These are phyloP conservation scores for Suillus luteus DNA, from an alignment of 768 basidiomycete species.

Conservation along the genomic window DNA sequence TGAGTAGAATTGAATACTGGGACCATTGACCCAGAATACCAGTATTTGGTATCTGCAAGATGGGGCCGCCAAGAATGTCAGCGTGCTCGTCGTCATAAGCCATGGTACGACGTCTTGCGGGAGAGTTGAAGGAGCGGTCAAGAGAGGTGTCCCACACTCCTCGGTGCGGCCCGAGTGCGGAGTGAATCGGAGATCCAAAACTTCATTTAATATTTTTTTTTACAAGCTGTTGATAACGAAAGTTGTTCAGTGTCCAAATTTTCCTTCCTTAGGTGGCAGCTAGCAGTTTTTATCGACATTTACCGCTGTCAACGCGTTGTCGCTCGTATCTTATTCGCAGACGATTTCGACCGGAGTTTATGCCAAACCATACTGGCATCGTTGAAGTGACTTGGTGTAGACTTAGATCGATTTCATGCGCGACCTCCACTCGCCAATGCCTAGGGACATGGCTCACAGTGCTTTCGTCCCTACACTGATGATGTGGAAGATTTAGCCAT, in stretches of 20 bases:
- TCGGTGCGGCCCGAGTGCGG: constrained; percentile 21
- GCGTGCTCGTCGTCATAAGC: constrained; percentile 55
- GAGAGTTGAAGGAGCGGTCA: constrained; percentile 25
- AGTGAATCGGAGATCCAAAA: constrained; percentile 20
- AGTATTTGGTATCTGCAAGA: constrained; percentile 39
- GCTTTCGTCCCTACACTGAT: constrained; percentile 82
- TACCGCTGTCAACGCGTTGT: not conserved
- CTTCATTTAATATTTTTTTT: constrained; percentile 7
- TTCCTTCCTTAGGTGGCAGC: not conserved
- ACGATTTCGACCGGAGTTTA: not conserved
- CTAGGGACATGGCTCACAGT: constrained; percentile 72
- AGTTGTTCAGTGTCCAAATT: not conserved
- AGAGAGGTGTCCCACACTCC: constrained; percentile 19
- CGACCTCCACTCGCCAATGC: constrained; percentile 63
- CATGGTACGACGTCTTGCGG: constrained; percentile 43
- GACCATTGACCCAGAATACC: constrained; percentile 35
- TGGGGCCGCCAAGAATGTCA: constrained; percentile 70
- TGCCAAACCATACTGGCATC: not conserved
- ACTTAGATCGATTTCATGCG: not conserved
- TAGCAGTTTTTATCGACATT: not conserved
- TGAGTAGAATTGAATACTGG: constrained; percentile 38
- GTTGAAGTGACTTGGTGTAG: not conserved
- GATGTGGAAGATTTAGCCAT: constrained; percentile 61
- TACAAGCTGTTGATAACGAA: not conserved
- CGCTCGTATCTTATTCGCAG: not conserved